These are phyloP conservation scores for Truncatella angustata DNA, from an alignment of 2,329 filamentous ascomycete species.

Conservation along the genomic window DNA sequence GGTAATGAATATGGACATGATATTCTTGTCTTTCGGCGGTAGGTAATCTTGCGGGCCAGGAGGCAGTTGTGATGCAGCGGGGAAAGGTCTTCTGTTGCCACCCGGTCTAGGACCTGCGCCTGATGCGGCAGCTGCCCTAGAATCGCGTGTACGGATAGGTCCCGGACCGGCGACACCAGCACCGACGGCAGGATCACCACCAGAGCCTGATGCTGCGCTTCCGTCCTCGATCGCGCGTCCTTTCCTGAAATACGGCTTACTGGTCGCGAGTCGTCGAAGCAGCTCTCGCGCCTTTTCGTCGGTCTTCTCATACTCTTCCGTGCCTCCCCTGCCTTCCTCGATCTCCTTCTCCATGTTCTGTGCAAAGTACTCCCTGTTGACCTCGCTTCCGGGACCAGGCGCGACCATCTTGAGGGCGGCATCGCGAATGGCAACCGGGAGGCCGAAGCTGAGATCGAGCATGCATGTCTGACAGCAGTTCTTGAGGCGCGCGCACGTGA, in stretches of 20 bases:
- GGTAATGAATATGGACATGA: slow-evolving; percentile 92
- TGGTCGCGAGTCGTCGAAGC: slow-evolving; percentile 78
- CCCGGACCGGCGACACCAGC: slow-evolving; percentile 64
- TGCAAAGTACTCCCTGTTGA: slow-evolving; percentile 96
- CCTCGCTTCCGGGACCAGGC: slow-evolving; percentile 84
- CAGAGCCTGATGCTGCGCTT: slow-evolving; percentile 35
- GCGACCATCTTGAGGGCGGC: slow-evolving; percentile 97
- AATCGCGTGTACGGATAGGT: slow-evolving; percentile 75
- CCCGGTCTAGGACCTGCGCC: slow-evolving; percentile 41
- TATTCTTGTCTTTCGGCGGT: slow-evolving; percentile 78
- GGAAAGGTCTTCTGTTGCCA: slow-evolving; percentile 57
- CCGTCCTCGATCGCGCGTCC: slow-evolving; percentile 70
- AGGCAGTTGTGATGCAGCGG: slow-evolving; percentile 70
- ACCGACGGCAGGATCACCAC: slow-evolving; percentile 48
- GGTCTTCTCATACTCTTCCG: slow-evolving; percentile 93
- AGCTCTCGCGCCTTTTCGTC: slow-evolving; percentile 95
- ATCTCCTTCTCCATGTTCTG: slow-evolving; percentile 96
- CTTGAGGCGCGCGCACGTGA: slow-evolving; percentile 94
- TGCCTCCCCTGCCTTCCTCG: slow-evolving; percentile 80
- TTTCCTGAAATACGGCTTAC: slow-evolving; percentile 93
- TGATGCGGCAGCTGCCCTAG: slow-evolving; percentile 47
- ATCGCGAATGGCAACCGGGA: slow-evolving; percentile 93
- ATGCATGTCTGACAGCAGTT: slow-evolving; percentile 99
- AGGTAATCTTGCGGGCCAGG: slow-evolving; percentile 82
- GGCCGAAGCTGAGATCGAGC: slow-evolving; percentile 92